Evolutionary conservation across 257 asterid species (phyloP).

Genomic region (Solanum bukasovii): DNA sequence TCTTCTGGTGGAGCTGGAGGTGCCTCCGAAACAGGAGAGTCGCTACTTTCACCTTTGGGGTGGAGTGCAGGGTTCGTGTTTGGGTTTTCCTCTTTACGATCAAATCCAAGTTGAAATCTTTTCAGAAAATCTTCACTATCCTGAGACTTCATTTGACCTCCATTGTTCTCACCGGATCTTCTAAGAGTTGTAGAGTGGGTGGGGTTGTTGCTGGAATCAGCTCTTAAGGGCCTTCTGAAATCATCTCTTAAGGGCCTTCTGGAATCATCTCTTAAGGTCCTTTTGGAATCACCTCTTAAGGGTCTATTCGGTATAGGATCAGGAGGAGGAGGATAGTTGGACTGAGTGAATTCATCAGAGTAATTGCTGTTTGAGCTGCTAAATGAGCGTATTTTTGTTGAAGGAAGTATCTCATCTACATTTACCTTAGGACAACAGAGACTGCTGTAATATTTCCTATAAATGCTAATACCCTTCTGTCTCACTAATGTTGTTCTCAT

Average conservation of each 20-base stretch:
- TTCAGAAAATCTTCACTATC: conserved; percentile 54
- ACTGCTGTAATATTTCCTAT: neutral
- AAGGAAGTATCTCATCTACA: neutral
- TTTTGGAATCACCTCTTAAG: conserved; percentile 12
- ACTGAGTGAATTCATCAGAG: neutral
- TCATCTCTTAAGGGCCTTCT: conserved; percentile 30
- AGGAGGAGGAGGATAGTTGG: conserved; percentile 14
- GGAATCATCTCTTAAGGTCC: neutral
- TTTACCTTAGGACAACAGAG: neutral
- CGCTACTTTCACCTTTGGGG: neutral
- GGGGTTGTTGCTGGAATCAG: neutral
- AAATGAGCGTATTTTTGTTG: neutral
- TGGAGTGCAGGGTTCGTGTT: conserved; percentile 1
- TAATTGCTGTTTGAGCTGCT: neutral
- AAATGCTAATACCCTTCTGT: neutral
- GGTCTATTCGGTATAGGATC: conserved; percentile 50
- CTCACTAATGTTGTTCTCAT: neutral
- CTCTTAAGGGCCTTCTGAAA: neutral
- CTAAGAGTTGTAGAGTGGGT: neutral
- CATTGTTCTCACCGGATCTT: conserved; percentile 6
- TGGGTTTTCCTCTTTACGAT: conserved; percentile 5
- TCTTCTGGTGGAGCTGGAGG: conserved; percentile 43
- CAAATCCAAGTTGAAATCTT: conserved; percentile 65
- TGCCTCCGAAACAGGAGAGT: conserved; percentile 11
- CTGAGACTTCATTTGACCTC: conserved; percentile 9